Conservation (phyloP, 2,329 filamentous ascomycete species). For the Ophiostoma triangulosporum region DNA sequence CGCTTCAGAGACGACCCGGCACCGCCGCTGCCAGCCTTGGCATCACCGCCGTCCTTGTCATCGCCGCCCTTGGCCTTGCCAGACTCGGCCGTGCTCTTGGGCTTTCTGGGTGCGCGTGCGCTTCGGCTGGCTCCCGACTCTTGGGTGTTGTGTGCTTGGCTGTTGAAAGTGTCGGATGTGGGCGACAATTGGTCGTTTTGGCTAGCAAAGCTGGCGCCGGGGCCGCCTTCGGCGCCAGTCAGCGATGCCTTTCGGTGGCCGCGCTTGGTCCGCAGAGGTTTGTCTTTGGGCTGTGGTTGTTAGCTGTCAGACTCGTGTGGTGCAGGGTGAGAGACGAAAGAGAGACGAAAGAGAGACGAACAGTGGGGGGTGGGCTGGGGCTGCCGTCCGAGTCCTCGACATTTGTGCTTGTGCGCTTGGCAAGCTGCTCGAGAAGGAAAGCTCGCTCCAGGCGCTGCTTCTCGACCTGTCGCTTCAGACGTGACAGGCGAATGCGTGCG, state of each 20-base stretch:
- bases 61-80: slow-evolving; percentile 17
- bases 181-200: slow-evolving; percentile 23
- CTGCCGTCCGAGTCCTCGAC: slow-evolving; percentile 69
- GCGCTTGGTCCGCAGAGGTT: slow-evolving; percentile 61
- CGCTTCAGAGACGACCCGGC: background rate
- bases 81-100: slow-evolving; percentile 23
- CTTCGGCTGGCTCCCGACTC: slow-evolving; percentile 25
- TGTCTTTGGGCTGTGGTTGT: slow-evolving; percentile 53
- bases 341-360: slow-evolving; percentile 36
- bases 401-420: slow-evolving; percentile 59
- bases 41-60: background rate
- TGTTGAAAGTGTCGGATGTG: slow-evolving; percentile 37
- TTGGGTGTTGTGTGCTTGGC: background rate
- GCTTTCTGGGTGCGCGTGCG: slow-evolving; percentile 13
- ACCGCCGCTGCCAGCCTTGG: slow-evolving; percentile 18
- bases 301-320: no score
- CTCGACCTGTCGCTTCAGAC: slow-evolving; percentile 73
- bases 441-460: slow-evolving; percentile 83
- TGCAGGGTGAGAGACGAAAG: no score
- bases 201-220: background rate
- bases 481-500: slow-evolving; percentile 61
- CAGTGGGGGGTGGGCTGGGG: slow-evolving; percentile 66
- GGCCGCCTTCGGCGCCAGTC: slow-evolving; percentile 18
- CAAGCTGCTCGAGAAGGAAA: slow-evolving; percentile 58
- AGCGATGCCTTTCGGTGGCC: slow-evolving; percentile 50